Evolutionary conservation across 2,329 filamentous ascomycete genomes (phyloP), one percentile per base, ranked within the genome.

Genomic region (Botrytis sinoallii): DNA sequence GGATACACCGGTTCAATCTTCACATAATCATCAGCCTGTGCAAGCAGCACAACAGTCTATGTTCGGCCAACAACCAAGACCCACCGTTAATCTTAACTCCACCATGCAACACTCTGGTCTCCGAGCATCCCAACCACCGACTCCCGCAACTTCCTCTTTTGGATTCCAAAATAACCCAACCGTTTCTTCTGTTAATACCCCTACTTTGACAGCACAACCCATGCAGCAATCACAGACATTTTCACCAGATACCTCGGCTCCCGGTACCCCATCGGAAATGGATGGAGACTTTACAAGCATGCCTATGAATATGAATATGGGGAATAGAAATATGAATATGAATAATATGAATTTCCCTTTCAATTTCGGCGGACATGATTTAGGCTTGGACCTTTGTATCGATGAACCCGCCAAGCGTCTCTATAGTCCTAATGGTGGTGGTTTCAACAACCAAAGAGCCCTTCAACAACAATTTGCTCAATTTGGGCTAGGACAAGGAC

Each of bases 131-230:
- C 93, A 94, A 76, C 95, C 95, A 1, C 90, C 93, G 6, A 98
- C 95, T 0, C 95, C 95, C 3, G 91, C 92, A 46, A 87, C 93
- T 40, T 89, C 91, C 65, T 90, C 88, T 78, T 94, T 95, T 79
- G 91, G 91, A 68, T 90, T 97, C 77, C 92, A 94, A 81, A 94
- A 97, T 82, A 98, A 98, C 82, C 95, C 95, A 25, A 98, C 95
- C 1, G 95, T 98, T 29, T 99, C 96, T 4, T 98, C 95, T 5
- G 95, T 98, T 72, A 98, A 98, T 82, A 98, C 95, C 0, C 95
- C 95, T 0, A 97, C 95, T 0, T 87, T 98, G 74, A 92, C 92
- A 74, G 93, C 93, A 1, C 91, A 94, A 77, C 85, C 90, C 75
- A 87, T 86, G 70, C 87, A 89, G 60, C 88, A 85, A 74, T 88